These are phyloP conservation scores for Saccharomyces uvarum DNA, from an alignment of 1,139 yeast species.

Conservation along the genomic window DNA sequence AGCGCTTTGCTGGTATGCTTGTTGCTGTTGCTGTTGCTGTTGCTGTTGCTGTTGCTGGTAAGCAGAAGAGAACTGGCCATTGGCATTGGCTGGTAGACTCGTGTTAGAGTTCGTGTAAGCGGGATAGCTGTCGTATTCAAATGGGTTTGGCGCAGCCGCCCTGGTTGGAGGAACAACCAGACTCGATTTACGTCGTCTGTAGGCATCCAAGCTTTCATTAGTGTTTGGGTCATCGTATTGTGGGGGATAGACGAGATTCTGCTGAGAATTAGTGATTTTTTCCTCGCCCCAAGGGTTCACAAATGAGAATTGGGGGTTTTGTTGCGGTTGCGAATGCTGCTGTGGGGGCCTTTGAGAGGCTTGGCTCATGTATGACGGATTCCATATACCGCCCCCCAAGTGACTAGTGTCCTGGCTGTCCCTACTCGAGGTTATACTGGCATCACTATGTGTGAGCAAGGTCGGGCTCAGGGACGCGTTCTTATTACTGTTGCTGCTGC, in stretches of 20 bases:
- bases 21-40: slow-evolving; percentile 14
- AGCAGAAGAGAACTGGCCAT: slow-evolving; percentile 9
- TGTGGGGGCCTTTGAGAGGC: slow-evolving; percentile 17
- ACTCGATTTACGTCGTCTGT: slow-evolving; percentile 29
- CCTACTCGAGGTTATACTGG: neutral
- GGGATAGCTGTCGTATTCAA: slow-evolving; percentile 32
- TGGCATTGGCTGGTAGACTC: slow-evolving; percentile 1
- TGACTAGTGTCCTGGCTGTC: neutral
- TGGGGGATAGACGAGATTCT: slow-evolving; percentile 6
- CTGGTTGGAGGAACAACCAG: slow-evolving; percentile 38
- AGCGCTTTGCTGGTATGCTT: slow-evolving; percentile 9
- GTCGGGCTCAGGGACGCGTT: neutral
- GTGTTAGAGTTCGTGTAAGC: slow-evolving; percentile 4
- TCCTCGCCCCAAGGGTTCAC: slow-evolving; percentile 24
- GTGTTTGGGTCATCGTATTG: slow-evolving; percentile 5
- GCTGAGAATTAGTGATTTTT: slow-evolving; percentile 15
- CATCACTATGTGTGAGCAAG: neutral
- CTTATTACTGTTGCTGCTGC: neutral
- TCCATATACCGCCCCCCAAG: slow-evolving; percentile 9
- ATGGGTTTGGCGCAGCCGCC: slow-evolving; percentile 40
- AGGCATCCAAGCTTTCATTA: slow-evolving; percentile 5
- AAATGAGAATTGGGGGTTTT: slow-evolving; percentile 13
- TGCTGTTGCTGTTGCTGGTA: slow-evolving; percentile 14
- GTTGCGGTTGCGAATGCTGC: slow-evolving; percentile 9
- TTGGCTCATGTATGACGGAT: slow-evolving; percentile 13